Evolutionary conservation across 495 filamentous ascomycete genomes (phyloP), one percentile per base, ranked within the genome.

Genomic region (Choiromyces venosus): DNA sequence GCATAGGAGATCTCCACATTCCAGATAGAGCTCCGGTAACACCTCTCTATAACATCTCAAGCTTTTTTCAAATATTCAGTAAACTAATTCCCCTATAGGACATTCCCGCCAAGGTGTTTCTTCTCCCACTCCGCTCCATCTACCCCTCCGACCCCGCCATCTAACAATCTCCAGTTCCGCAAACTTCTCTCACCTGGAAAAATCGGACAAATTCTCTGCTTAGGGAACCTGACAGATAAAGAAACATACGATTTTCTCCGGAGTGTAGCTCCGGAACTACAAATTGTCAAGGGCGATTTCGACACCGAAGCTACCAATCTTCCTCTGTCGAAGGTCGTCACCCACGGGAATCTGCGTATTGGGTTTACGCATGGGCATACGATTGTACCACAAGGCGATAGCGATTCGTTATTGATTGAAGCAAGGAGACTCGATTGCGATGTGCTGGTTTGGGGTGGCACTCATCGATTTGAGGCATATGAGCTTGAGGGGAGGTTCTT

Each of bases 401-500:
- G 93, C 33, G 95, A 99, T 83, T 87, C 92, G 29, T 84, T 99
- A 69, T 85, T 99, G 68, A 97, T 97, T 73, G 93, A 96, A 72
- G 95, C 95, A 37, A 90, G 95, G 74, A 92, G 94, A 82, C 90
- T 99, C 85, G 95, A 98, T 81, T 96, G 97, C 25, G 95, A 99
- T 85, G 92, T 99, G 65, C 84, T 99, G 70, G 89, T 97, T 76
- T 99, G 93, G 93, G 95, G 93, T 64, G 96, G 95, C n/a, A 97
- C 94, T 19, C 94, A 97, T 84, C 87, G 89, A 18, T 99, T 99
- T 82, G 95, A 99, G 85, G 96, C 96, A 38, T 99, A 97, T 81
- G 96, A 99, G 86, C 90, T 97, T 84, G 96, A 97, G 85, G 96
- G 95, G 69, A 93, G 96, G 82, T 99, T 99, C 85, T 99, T 99